Base-by-base conservation (phyloP, 1,284 basidiomycete species). In the Tilletia walkeri region DNA sequence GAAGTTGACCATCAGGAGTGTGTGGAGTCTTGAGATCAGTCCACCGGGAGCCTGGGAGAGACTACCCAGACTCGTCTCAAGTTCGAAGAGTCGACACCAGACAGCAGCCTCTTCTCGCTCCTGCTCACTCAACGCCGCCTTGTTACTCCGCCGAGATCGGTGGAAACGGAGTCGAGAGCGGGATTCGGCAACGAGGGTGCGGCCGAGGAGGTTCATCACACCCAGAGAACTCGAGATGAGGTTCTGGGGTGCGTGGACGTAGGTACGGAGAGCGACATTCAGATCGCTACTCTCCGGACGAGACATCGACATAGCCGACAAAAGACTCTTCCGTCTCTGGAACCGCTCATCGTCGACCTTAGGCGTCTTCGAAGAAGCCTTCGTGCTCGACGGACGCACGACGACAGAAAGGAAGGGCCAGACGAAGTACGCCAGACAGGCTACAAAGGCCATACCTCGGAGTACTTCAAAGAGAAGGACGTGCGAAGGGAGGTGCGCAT, bases 381-480 rank as follows among this genome's bases (percentile, higher is more conserved):
- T 18, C 4, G 1, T 50, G 39, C 34, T 4, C 10, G 20, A 41
- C 50, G 50, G 38, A 3, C 59, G 66, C 16, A 66, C 48, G 38
- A 73, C 67, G 65, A 74, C 38, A 20, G 75, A 59, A 10, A 80
- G 63, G 24, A 75, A 36, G 1, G 79, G 75, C 76, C 71, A 75
- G 30, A 77, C 65, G 48, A 79, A 67, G 66, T 77, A 75, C 47
- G 75, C 54, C 65, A 78, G 72, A 65, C 69, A 71, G n/a, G 73
- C 66, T 0, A 72, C 66, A 12, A 82, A 73, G 39, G 77, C 73
- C 6, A 70, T 66, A 34, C 72, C 66, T 20, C 79, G 78, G 50
- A 78, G 30, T 49, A 81, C 67, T 68, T 81, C 81, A 34, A 80
- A 70, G 14, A 75, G 67, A 7, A 82, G 74, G 6, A 71, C 67